A percentile compares a stretch with the other conserved stretches of the same genome.
phyloP scores from a whole-genome alignment of 768 basidiomycete genomes.

The Terana coerulea region DNA sequence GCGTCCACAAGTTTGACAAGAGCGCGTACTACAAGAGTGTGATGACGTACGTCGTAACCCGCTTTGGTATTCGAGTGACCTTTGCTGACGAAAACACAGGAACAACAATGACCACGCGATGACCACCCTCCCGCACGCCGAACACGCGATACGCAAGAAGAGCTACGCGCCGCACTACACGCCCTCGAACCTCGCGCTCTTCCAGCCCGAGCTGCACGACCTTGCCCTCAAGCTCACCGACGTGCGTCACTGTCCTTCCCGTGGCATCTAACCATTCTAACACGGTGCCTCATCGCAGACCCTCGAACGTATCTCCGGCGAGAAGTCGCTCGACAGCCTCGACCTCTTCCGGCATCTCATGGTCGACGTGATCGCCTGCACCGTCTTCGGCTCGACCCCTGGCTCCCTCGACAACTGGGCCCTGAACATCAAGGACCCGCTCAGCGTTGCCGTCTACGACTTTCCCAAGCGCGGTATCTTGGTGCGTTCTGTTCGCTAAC shows the following conservation, averaged over 20 bases:
- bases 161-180: conserved; percentile 74
- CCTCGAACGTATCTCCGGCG: conserved; percentile 53
- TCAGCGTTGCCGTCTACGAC: conserved; percentile 72
- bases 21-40: conserved; percentile 78
- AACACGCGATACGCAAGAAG: conserved; percentile 68
- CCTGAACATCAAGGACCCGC: conserved; percentile 57
- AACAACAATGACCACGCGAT: conserved; percentile 88
- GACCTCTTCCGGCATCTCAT: conserved; percentile 73
- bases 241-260: conserved; percentile 34
- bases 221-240: conserved; percentile 57
- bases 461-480: conserved; percentile 77
- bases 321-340: conserved; percentile 59
- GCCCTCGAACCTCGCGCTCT: conserved; percentile 57
- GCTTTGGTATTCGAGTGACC: conserved; percentile 18
- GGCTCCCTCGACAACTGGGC: conserved; percentile 72
- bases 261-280: neutral
- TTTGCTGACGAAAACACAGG: conserved; percentile 34
- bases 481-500: conserved; percentile 13
- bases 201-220: conserved; percentile 70
- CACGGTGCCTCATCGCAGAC: conserved; percentile 36
- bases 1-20: conserved; percentile 78
- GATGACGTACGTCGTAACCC: conserved; percentile 48
- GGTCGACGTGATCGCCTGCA: conserved; percentile 68
- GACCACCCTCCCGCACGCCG: conserved; percentile 74
- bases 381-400: conserved; percentile 67